Evolutionary conservation across 2,329 filamentous ascomycete species (phyloP), one percentile per base, ranked within the genome.

Genomic region (Paecilomyces sp.): DNA sequence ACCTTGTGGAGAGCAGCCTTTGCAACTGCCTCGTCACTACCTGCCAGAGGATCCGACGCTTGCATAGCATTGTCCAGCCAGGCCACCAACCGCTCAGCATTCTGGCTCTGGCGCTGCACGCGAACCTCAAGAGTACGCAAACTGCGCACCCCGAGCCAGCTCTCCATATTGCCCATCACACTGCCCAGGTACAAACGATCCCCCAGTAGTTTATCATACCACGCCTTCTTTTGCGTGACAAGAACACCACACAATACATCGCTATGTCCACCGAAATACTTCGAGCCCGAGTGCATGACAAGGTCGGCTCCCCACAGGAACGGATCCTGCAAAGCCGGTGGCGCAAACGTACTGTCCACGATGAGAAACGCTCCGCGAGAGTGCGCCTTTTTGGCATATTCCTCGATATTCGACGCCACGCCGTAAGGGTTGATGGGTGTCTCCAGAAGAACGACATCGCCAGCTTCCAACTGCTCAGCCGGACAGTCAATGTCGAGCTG

Each of bases 181-280:
- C 83, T 83, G 1, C 94, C 94, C 15, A 97, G 77, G 63, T 86
- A 84, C n/a, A 91, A 69, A 2, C 94, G 81, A 71, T 99, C 93
- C 1, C 74, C 71, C 54, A 81, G 77, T 68, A 97, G 76, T 24
- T 75, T 78, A 31, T 72, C 71, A n/a, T 85, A 73, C 88, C 88
- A 90, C 3, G 79, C 79, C 56, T 81, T 67, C 54, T 77, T 77
- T 25, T 83, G 79, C 5, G 92, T 83, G 0, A 86, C 85, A 30
- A 99, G 77, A 18, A 95, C 88, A 24, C 94, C 94, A 70, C 90
- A 95, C 5, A 97, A 84, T 82, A 97, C 83, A 76, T 99, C 94
- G 65, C 88, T 93, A 77, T 99, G 94, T 0, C 94, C 94, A 22
- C 94, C 94, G 65, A 99, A 85, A 76, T 97, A 99, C 81, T 97